A percentile compares a stretch with the other conserved stretches of the same genome.
Conservation (phyloP, 2,329 filamentous ascomycete species). For the Leptographium lundbergii region DNA sequence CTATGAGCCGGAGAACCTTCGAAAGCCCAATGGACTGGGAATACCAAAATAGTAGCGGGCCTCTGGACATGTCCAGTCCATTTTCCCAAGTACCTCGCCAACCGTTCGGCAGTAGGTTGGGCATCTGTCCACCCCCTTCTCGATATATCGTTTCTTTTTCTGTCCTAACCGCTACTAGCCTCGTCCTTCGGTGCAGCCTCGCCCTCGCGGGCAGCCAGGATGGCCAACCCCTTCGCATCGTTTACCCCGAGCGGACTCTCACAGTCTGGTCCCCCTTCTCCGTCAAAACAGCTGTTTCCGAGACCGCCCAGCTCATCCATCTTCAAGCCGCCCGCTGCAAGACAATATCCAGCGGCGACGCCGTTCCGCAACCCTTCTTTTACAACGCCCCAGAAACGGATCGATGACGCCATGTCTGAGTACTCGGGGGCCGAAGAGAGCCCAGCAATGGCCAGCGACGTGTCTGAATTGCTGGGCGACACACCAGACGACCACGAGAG, state of each 20-base stretch:
- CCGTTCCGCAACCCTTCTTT: conserved; percentile 53
- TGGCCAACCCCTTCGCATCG: conserved; percentile 16
- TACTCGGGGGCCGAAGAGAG: conserved; percentile 47
- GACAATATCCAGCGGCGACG: conserved; percentile 33
- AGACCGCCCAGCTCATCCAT: conserved; percentile 29
- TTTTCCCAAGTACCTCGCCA: conserved; percentile 40
- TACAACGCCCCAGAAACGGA: conserved; percentile 46
- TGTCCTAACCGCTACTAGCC: conserved; percentile 2
- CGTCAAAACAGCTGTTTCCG: conserved; percentile 20
- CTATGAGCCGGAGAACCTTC: conserved; percentile 35
- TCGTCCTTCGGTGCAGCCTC: conserved; percentile 14
- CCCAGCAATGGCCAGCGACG: conserved; percentile 41
- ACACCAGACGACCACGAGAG: conserved; percentile 41
- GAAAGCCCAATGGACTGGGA: conserved; percentile 57
- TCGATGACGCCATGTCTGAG: conserved; percentile 43
- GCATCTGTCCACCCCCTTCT: background rate
- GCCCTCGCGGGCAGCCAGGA: conserved; percentile 12
- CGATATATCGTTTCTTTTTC: background rate
- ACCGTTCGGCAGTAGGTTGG: conserved; percentile 28
- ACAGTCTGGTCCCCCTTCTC: conserved; percentile 9
- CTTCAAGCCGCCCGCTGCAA: conserved; percentile 31
- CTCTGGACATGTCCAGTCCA: conserved; percentile 48
- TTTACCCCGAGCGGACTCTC: background rate
- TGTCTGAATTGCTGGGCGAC: conserved; percentile 37
- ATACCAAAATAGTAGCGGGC: conserved; percentile 43